phyloP scores from a whole-genome alignment of 768 basidiomycete species.

The Phanerochaete sordida region DNA sequence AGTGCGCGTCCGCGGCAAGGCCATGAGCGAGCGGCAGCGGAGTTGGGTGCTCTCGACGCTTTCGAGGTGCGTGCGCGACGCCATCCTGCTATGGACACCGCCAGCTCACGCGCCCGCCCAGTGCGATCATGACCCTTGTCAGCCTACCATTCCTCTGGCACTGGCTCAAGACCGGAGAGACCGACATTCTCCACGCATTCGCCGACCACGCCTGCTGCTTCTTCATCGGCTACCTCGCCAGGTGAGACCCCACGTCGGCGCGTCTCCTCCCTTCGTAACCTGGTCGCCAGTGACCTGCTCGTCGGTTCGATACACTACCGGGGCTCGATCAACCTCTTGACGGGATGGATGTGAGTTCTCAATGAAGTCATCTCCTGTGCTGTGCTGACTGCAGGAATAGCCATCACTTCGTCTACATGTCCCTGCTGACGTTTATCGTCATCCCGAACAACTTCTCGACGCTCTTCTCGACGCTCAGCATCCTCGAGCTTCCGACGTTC shows the following conservation, averaged over 20 bases:
- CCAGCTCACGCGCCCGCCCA: background rate
- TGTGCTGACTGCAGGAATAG: background rate
- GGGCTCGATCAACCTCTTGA: constrained; percentile 1
- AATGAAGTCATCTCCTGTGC: background rate
- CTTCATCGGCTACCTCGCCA: constrained; percentile 7
- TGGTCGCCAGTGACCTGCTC: constrained; percentile 2
- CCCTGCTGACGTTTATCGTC: constrained; percentile 6
- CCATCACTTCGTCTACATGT: constrained; percentile 10
- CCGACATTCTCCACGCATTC: background rate
- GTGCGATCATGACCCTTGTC: constrained; percentile 5
- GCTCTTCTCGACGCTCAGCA: constrained; percentile 4
- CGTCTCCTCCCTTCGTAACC: background rate
- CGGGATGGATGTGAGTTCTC: constrained; percentile 11
- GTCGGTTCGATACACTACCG: constrained; percentile 10
- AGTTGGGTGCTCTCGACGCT: constrained; percentile 12
- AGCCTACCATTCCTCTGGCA: constrained; percentile 1
- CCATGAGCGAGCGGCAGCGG: constrained; percentile 2
- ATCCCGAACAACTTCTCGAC: constrained; percentile 6
- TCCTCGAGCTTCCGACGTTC: constrained; percentile 13
- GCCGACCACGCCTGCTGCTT: constrained; percentile 10
- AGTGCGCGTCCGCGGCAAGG: background rate
- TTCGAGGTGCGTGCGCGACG: constrained; percentile 2
- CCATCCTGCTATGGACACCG: background rate
- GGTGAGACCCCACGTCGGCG: background rate
- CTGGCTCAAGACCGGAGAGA: constrained; percentile 2